A percentile compares a stretch with the other conserved stretches of the same genome.
Evolutionary conservation across 306 rosid genomes (phyloP).

Genomic region (Gleditsia sinensis): DNA sequence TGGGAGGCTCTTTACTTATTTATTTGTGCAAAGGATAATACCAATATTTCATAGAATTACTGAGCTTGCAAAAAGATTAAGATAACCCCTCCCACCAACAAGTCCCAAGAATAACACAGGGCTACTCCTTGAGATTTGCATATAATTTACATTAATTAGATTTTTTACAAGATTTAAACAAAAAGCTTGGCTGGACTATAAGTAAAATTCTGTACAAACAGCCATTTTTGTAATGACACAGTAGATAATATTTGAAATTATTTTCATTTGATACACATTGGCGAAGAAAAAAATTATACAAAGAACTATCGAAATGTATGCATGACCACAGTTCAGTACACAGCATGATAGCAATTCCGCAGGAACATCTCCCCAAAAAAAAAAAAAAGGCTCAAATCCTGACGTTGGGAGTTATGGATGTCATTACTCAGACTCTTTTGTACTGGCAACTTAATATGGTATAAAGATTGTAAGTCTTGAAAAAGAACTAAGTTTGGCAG

Average conservation of each 20-base stretch:
- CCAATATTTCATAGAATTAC: not conserved
- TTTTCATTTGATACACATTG: conserved; percentile 27
- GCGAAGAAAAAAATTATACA: not conserved
- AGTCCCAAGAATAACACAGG: too few species aligned
- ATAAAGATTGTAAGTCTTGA: too few species aligned
- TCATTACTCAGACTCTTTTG: conserved; percentile 26
- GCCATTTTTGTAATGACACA: too few species aligned
- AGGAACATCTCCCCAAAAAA: not conserved
- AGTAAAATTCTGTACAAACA: too few species aligned
- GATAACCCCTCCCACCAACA: not conserved
- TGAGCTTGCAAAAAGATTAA: not conserved
- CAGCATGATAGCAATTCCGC: not conserved
- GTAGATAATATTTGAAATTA: not conserved
- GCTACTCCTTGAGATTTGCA: not conserved
- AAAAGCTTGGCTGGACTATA: not conserved
- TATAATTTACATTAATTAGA: too few species aligned
- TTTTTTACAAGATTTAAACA: not conserved
- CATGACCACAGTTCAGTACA: not conserved
- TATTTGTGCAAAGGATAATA: too few species aligned
- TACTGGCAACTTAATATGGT: conserved; percentile 17
- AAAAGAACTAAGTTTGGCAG: conserved; percentile 21
- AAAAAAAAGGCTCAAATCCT: not conserved
- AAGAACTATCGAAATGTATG: not conserved
- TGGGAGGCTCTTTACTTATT: too few species aligned
- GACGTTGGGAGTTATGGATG: not conserved